Base-by-base conservation (phyloP, 202 grass and related monocot genomes). In the Cymbopogon flexuosus region DNA sequence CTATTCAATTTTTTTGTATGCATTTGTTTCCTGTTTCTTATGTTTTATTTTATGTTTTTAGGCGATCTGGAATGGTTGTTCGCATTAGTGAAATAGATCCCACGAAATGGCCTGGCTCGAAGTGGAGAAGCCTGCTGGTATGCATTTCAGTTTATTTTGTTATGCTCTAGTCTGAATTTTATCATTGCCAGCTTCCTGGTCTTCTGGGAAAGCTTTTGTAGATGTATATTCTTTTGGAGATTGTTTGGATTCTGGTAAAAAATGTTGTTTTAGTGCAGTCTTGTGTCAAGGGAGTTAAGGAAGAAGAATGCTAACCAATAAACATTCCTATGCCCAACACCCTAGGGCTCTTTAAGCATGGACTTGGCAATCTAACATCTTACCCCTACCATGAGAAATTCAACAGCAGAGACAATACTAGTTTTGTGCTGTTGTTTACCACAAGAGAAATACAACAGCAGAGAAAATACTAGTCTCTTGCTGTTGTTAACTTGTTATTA, bases 71-170 rank as follows among this genome's bases (percentile, higher is more conserved):
- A 84, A 81, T 96, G 74, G 67, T 99, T 73, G 76, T 89, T 30
- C 90, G 90, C 70, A 90, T 91, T 66, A 81, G 81, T 77, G 96
- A 96, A 51, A 52, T 90, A 49, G 92, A 99, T 64, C 85, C 90
- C 62, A 70, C 84, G 36, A 93, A 91, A 79, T 99, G 96, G 96
- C 88, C 96, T 72, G 83, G 96, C 41, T 99, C 96, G 59, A 99
- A 96, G 75, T 99, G 96, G 92, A 93, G 67, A 91, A 91, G 96
- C 76, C 59, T 99, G 58, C 73, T 85, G 84, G 96, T 99, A 93
- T 68, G 68, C 9, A 70, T 83, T 75, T 75, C 30, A 78, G 22
- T 35, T n/a, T 0, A 10, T 52, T 73, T 19, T 73, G 35, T 73
- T 66, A 65, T 66, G 10, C 63, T 68, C 15, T 65, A 46, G 6